Evolutionary conservation across 768 basidiomycete species (phyloP), one percentile per base, ranked within the genome.

Genomic region (Mycena epipterygia): DNA sequence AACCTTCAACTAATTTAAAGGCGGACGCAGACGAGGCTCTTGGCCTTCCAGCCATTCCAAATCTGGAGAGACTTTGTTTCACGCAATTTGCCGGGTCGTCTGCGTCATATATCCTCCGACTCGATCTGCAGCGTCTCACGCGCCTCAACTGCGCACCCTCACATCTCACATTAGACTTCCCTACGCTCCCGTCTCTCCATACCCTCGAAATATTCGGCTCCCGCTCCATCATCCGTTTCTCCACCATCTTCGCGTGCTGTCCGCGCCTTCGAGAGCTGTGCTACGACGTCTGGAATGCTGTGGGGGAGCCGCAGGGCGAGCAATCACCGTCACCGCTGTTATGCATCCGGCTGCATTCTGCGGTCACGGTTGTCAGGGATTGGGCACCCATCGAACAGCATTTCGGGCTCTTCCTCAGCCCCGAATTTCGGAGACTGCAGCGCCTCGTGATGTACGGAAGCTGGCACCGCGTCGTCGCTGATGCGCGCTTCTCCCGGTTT

Each of bases 221-320:
- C 13, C 56, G 52, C n/a, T 4, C 17, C 16, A 14, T 1, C 39
- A 62, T 67, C 11, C 55, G 14, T 6, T 71, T 71, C 52, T 8
- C 57, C 17, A 19, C 41, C 13, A 46, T 71, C 27, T 66, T 61
- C 23, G 9, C 52, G 27, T 44, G 29, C n/a, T 71, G 37, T 19
- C 70, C 70, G 6, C 33, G 53, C 27, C 60, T 71, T 1, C 59
- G 23, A 9, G 61, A 63, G n/a, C 60, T 71, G 27, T 62, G 32
- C 53, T 71, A 62, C 56, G 65, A 67, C 37, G n/a, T 46, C 44
- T 46, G n/a, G n/a, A 46, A 46, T 13, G 13, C 5, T 8, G 44
- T 46, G 16, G 6, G 6, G 4, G n/a, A 2, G 14, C 66, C 48
- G 4, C 14, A 19, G 6, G 33, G 39, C 5, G n/a, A 30, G 35